Conservation (phyloP, 2,329 filamentous ascomycete species). For the Pestalotiopsis fici region DNA sequence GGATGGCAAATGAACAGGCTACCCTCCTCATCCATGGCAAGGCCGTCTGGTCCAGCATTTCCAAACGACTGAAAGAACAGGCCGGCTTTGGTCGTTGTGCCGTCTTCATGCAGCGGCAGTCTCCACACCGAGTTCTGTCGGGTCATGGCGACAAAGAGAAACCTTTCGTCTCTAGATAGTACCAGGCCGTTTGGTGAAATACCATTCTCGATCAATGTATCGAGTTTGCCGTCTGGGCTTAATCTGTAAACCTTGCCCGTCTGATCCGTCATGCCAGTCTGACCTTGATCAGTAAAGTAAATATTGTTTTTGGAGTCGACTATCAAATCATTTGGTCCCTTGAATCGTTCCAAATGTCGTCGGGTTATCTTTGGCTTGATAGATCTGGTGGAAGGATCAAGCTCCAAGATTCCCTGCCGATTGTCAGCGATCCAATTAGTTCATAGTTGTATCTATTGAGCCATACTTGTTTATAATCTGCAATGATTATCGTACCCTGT, state of each 20-base stretch:
- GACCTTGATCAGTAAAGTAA: conserved; percentile 46
- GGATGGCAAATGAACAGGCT: conserved; percentile 37
- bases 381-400: conserved; percentile 28
- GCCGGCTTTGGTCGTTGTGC: conserved; percentile 37
- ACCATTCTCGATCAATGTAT: conserved; percentile 37
- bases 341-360: conserved; percentile 43
- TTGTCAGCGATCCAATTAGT: not conserved
- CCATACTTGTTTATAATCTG: conserved; percentile 42
- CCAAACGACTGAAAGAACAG: conserved; percentile 43
- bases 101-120: conserved; percentile 37
- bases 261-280: conserved; percentile 42
- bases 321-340: conserved; percentile 42
- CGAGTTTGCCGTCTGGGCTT: conserved; percentile 32
- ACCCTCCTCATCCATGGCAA: conserved; percentile 39
- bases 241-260: conserved; percentile 40
- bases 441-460: not conserved
- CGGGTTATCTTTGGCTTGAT: conserved; percentile 32
- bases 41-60: conserved; percentile 37
- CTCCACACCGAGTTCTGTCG: conserved; percentile 42
- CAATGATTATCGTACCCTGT: conserved; percentile 35
- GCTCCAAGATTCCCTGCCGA: conserved; percentile 35
- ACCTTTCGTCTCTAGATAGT: conserved; percentile 37
- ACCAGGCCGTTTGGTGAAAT: conserved; percentile 39
- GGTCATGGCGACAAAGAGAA: conserved; percentile 41
- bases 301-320: conserved; percentile 35